Conservation (phyloP, 805 yeast genomes). For the Ogataea parapolymorpha region DNA sequence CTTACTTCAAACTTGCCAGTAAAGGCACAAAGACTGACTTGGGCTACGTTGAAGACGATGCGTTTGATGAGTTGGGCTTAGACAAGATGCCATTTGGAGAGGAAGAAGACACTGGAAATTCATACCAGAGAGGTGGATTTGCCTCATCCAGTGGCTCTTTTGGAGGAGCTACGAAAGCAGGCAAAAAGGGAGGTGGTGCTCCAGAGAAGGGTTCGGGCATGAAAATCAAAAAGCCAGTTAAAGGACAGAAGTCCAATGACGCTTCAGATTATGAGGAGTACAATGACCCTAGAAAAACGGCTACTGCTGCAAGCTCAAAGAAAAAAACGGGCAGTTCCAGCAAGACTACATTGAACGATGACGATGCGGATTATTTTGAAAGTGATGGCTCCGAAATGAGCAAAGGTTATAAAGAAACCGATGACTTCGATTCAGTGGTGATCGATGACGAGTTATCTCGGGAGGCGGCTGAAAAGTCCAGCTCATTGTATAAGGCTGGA, state of each 20-base stretch:
- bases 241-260: neutral
- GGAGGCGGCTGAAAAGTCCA: slow-evolving; percentile 3
- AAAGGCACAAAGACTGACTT: slow-evolving; percentile 22
- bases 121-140: slow-evolving; percentile 23
- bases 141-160: slow-evolving; percentile 20
- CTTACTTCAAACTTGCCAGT: slow-evolving; percentile 32
- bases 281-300: neutral
- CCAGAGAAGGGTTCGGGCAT: neutral
- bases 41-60: slow-evolving; percentile 32
- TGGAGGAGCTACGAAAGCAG: slow-evolving; percentile 4
- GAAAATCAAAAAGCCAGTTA: slow-evolving; percentile 9
- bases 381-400: slow-evolving; percentile 19
- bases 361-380: slow-evolving; percentile 25
- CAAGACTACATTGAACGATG: slow-evolving; percentile 3
- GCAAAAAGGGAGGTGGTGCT: neutral
- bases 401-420: slow-evolving; percentile 28
- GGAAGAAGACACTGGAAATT: slow-evolving; percentile 10
- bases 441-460: slow-evolving; percentile 7
- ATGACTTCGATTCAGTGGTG: slow-evolving; percentile 13
- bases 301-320: neutral
- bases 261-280: slow-evolving; percentile 5
- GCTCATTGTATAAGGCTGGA: slow-evolving; percentile 2
- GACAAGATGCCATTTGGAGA: slow-evolving; percentile 17
- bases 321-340: slow-evolving; percentile 1
- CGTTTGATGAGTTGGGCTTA: slow-evolving; percentile 30